Base-by-base conservation (phyloP, 176 grass and related monocot species). In the Chrysopogon serrulatus region DNA sequence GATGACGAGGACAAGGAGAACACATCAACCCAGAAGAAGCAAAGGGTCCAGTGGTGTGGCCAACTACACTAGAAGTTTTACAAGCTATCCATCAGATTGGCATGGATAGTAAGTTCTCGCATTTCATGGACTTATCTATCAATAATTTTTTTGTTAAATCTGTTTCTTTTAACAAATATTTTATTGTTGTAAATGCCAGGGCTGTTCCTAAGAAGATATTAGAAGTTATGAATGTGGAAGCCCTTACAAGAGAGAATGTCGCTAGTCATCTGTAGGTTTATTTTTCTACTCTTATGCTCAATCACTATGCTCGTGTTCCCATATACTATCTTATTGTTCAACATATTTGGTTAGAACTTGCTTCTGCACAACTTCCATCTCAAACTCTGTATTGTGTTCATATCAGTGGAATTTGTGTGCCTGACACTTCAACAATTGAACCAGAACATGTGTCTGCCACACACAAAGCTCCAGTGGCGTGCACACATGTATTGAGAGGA, bases 251-350 rank as follows among this genome's bases (percentile, higher is more conserved):
- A 79, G 86, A 87, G 51, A 90, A 87, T 84, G 71, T 93, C 6
- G 82, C 88, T 14, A 94, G 92, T 53, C 90, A 98, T 75, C 74
- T 94, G 0, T 92, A 98, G 85, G 95, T 89, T 85, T 74, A 63
- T 4, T 76, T 76, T 78, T 65, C 65, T 37, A 44, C 60, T 49
- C 62, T 84, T 41, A 4, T 5, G 11, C 28, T 39, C 13, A 65
- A 32, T 41, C 28, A 11, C 1, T n/a, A 68, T 39, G 16, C 24
- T 67, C 63, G 5, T 54, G 30, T 65, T 87, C 28, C 7, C 26
- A 35, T 77, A 24, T 1, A 8, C 30, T 68, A 21, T 44, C 34
- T 40, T 17, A 60, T 48, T 17, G 41, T 23, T 23, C 9, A 49
- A 65, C 4, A 14, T 48, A 68, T 57, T 57, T 42, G 41, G 33